These are phyloP conservation scores for Trichothecium roseum DNA, from an alignment of 2,329 filamentous ascomycete genomes.

Conservation along the genomic window DNA sequence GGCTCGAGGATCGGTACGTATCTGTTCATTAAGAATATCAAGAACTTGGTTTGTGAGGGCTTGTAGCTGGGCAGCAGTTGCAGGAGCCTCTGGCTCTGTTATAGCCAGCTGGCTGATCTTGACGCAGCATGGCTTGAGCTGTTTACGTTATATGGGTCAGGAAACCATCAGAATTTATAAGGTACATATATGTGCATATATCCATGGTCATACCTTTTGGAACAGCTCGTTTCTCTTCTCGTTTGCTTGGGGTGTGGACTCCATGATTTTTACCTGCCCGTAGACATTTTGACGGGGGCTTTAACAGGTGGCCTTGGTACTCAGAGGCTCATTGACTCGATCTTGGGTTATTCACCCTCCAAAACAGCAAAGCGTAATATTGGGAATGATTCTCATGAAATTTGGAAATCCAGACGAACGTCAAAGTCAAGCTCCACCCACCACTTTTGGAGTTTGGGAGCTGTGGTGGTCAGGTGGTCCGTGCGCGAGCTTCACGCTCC, in stretches of 20 bases:
- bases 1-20: slow-evolving; percentile 30
- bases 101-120: slow-evolving; percentile 48
- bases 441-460: too few species aligned
- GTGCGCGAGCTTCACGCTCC: too few species aligned
- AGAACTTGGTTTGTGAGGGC: slow-evolving; percentile 34
- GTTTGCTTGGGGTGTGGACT: slow-evolving; percentile 10
- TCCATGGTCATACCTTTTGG: slow-evolving; percentile 13
- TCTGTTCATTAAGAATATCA: slow-evolving; percentile 32
- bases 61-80: slow-evolving; percentile 31
- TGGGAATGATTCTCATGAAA: too few species aligned
- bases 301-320: too few species aligned
- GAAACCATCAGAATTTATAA: slow-evolving; percentile 1
- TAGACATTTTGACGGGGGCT: too few species aligned
- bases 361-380: too few species aligned
- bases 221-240: slow-evolving; percentile 20
- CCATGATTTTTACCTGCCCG: slow-evolving; percentile 9
- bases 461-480: too few species aligned
- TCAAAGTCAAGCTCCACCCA: too few species aligned
- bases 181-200: background rate
- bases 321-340: too few species aligned
- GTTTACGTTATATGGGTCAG: too few species aligned
- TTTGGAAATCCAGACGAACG: too few species aligned
- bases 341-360: too few species aligned
- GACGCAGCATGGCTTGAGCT: slow-evolving; percentile 56
- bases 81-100: slow-evolving; percentile 30